These are phyloP conservation scores for Gnomoniopsis sp. DNA, from an alignment of 2,329 filamentous ascomycete genomes.

Conservation along the genomic window DNA sequence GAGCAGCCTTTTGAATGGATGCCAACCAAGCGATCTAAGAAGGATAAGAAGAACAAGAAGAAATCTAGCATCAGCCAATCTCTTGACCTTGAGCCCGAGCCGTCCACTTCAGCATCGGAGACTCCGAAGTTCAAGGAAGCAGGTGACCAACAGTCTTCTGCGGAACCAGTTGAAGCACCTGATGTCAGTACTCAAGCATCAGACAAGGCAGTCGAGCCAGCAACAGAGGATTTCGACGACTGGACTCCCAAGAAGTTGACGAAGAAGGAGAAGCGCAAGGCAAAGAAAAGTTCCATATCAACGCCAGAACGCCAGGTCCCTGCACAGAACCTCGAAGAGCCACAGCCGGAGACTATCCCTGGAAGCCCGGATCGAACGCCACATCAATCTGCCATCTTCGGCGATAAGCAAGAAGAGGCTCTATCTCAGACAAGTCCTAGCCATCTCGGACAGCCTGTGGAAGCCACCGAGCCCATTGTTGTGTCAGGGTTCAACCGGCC, in stretches of 20 bases:
- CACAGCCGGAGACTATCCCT: background rate
- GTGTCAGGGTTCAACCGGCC: background rate
- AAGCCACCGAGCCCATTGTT: background rate
- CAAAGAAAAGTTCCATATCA: constrained; percentile 12
- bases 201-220: constrained; percentile 1
- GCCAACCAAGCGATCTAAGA: background rate
- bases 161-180: background rate
- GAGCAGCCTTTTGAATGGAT: background rate
- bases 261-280: constrained; percentile 24
- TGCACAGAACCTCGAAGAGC: background rate
- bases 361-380: background rate
- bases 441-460: background rate
- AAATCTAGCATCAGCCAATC: constrained; percentile 10
- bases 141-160: background rate
- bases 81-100: constrained; percentile 2
- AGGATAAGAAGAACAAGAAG: constrained; percentile 19
- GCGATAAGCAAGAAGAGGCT: background rate
- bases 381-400: background rate
- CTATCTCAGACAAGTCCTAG: background rate
- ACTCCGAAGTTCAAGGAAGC: background rate
- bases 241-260: constrained; percentile 26
- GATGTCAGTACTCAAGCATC: background rate
- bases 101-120: constrained; percentile 10
- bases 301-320: constrained; percentile 1
- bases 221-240: constrained; percentile 21